Conservation (phyloP, 176 grass and related monocot species). For the Zea luxurians region DNA sequence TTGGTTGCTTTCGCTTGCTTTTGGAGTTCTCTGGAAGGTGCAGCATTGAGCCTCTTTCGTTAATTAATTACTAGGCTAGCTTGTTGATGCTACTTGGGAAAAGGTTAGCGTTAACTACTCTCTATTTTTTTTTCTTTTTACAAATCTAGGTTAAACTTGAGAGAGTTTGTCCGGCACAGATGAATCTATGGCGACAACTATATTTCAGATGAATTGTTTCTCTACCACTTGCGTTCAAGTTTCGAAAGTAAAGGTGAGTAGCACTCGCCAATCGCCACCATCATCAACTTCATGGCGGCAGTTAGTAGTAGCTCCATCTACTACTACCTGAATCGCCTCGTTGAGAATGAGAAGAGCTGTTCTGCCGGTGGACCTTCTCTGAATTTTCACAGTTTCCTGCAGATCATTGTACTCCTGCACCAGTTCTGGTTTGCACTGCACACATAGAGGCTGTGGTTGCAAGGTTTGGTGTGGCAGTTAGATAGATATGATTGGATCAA, state of each 20-base stretch:
- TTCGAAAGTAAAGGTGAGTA: not conserved
- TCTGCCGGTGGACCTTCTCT: not conserved
- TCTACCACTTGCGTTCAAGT: not conserved
- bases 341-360: not conserved
- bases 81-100: conserved; percentile 36
- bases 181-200: too few relatives aligned
- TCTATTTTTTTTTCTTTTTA: too few relatives aligned
- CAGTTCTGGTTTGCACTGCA: not conserved
- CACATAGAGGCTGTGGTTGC: conserved; percentile 12
- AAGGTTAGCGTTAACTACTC: not conserved
- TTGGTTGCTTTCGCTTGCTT: conserved; percentile 23
- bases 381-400: not conserved
- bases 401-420: not conserved
- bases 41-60: conserved; percentile 15
- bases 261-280: too few relatives aligned
- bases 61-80: conserved; percentile 28
- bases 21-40: conserved; percentile 30
- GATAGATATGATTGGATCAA: conserved; percentile 24
- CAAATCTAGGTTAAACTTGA: too few relatives aligned
- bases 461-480: not conserved
- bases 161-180: too few relatives aligned
- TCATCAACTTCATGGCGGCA: not conserved
- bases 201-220: too few relatives aligned
- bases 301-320: not conserved
- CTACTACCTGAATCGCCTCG: not conserved